Base-by-base conservation (phyloP, 2,329 filamentous ascomycete genomes). In the Ophiosphaerella herpotricha region DNA sequence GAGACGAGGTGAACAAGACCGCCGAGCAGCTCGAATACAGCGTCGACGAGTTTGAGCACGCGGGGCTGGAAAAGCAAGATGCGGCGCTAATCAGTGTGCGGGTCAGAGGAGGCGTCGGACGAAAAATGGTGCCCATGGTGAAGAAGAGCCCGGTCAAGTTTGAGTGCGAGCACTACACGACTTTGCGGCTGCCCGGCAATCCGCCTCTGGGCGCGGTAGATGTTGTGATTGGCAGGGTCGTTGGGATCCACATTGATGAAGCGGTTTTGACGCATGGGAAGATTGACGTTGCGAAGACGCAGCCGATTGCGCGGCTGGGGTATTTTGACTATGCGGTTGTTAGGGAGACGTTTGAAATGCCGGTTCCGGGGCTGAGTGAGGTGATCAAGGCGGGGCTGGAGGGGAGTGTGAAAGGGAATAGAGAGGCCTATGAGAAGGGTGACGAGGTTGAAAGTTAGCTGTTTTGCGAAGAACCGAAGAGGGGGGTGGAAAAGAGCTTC, bases 251-350 rank as follows among this genome's bases (percentile, higher is more conserved):
- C 65, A 82, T 86, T 46, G 73, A 75, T 4, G 82, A 85, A 39
- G 63, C 70, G 9, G 81, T 81, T 1, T 55, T 86, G 55, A 84
- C 80, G 3, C 72, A 82, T 53, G 82, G 82, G 0, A 75, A 77
- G 47, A 62, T 86, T 34, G 82, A 86, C 73, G 67, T 85, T 2
- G 66, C 59, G 2, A 85, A 84, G 70, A 82, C 80, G 18, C 72
- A 77, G 70, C 83, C 83, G 4, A 85, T 86, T 68, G 84, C 82
- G 6, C 69, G 84, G 23, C 84, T 79, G 61, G 83, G 83, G 13
- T 86, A 86, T 63, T 82, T 80, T 60, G 75, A 85, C 63, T 86
- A 85, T 70, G 74, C 79, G 1, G 80, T 82, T 9, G 73, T 85
- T 2, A 71, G 72, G 43, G 77, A 82, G 18, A 78, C 80, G 1